Evolutionary conservation across 305 asterid species (phyloP).

Genomic region (Fraxinus velutina): DNA sequence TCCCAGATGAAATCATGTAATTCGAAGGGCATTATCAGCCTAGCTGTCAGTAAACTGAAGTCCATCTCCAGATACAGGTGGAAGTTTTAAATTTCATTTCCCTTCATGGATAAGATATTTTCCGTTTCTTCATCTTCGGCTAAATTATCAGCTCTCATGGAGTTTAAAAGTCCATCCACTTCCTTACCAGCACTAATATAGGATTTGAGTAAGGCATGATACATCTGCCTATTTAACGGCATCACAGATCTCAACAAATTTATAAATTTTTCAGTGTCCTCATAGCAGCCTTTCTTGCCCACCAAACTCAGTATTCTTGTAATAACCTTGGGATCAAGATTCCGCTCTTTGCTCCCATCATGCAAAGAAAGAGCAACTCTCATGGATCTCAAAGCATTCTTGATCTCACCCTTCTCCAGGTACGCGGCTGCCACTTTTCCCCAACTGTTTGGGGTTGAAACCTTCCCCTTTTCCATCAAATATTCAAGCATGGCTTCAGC

Average conservation of each 20-base stretch:
- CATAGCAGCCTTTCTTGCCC: conserved; percentile 41
- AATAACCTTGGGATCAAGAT: conserved; percentile 41
- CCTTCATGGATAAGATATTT: conserved; percentile 34
- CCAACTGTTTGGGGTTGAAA: conserved; percentile 45
- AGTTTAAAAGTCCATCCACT: conserved; percentile 29
- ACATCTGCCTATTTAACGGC: conserved; percentile 36
- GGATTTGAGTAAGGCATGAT: conserved; percentile 34
- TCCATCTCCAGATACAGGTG: not conserved
- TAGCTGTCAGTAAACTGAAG: not conserved
- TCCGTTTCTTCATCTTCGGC: conserved; percentile 48
- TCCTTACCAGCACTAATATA: conserved; percentile 34
- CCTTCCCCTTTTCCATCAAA: conserved; percentile 41
- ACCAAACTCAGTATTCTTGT: conserved; percentile 31
- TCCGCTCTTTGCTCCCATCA: conserved; percentile 27
- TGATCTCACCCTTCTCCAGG: conserved; percentile 42
- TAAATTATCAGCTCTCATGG: conserved; percentile 44
- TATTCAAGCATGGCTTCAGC: conserved; percentile 55
- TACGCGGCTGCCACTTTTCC: conserved; percentile 53
- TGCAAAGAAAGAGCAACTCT: conserved; percentile 40
- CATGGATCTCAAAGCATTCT: conserved; percentile 42
- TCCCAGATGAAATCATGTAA: not conserved
- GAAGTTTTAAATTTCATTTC: conserved; percentile 6
- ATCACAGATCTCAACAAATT: conserved; percentile 31
- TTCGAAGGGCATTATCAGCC: not conserved
- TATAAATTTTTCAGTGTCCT: conserved; percentile 36